Conservation (phyloP, 306 rosid genomes). For the Vigna unguiculata region DNA sequence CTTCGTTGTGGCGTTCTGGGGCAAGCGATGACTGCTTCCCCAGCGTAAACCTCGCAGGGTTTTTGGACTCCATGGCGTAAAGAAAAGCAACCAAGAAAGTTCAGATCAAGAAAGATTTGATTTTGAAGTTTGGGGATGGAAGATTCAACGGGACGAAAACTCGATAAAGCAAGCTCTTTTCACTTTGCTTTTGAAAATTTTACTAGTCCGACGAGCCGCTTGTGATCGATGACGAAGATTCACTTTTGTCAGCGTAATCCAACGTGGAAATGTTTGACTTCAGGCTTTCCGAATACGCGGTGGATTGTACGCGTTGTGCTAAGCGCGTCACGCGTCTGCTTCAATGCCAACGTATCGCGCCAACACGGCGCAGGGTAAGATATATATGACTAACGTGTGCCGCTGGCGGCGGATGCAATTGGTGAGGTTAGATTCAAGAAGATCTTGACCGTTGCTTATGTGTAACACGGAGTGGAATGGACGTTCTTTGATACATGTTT, state of each 20-base stretch:
- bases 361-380: conserved; percentile 18
- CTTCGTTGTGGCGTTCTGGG: conserved; percentile 55
- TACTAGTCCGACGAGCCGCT: background rate
- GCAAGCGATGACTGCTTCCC: conserved; percentile 93
- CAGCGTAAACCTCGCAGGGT: conserved; percentile 64
- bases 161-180: background rate
- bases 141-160: background rate
- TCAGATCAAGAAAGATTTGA: conserved; percentile 7
- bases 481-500: background rate
- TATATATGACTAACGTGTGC: conserved; percentile 18
- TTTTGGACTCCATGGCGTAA: conserved; percentile 65
- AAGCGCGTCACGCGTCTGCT: conserved; percentile 60
- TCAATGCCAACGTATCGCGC: conserved; percentile 36
- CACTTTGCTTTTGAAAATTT: background rate
- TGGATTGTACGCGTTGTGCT: conserved; percentile 27
- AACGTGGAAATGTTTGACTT: conserved; percentile 41
- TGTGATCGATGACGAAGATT: conserved; percentile 6
- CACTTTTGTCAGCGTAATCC: background rate
- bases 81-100: conserved; percentile 14
- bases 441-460: background rate
- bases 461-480: background rate
- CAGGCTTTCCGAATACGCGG: background rate
- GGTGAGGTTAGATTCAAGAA: background rate
- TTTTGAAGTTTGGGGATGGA: conserved; percentile 22
- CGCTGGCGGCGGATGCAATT: background rate